Base-by-base conservation (phyloP, 2,329 filamentous ascomycete genomes). In the Paecilomyces dactylethromorphus region DNA sequence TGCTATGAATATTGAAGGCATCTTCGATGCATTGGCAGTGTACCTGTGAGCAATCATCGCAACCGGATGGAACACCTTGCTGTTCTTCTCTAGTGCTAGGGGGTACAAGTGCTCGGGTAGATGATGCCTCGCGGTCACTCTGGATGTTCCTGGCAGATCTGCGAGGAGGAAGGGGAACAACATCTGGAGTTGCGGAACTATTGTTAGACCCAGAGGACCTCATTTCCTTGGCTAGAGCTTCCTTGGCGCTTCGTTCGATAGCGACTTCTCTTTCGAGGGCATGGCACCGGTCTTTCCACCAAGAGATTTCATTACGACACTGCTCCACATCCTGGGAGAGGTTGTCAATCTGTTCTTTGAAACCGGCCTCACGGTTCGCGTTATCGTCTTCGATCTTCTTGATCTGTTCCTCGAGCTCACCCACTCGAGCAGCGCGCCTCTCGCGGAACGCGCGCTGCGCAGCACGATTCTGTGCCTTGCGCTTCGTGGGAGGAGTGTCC, bases 391-490 rank as follows among this genome's bases (percentile, higher is more conserved):
- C 78, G 32, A 79, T 76, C 55, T 76, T 69, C 63, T 78, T 80
- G 50, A 80, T 74, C 56, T 80, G 74, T 55, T 84, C 78, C 61
- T 83, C 78, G 53, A 85, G 75, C 63, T 84, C 92, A 45, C 89
- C 87, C 6, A 97, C 90, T 45, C 91, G 89, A 24, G 91, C 90
- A 1, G 91, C 91, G 63, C 93, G 85, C 59, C 93, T 83, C 76
- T 96, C 92, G 33, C 93, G 84, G 75, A 97, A 97, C 1, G 90
- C 91, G 59, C 93, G 82, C 77, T 97, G 93, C 2, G 93, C 93
- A 53, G 91, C 90, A 60, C 94, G 85, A 74, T 97, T 97, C 78
- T 97, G 94, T 1, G 91, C 90, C 79, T 97, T 95, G 64, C 94
- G 86, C 78, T 96, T 96, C 51, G 92, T 96, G 1, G 90, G 90